phyloP scores from a whole-genome alignment of 345 rosid genomes.

The Zanthoxylum bungeanum region DNA sequence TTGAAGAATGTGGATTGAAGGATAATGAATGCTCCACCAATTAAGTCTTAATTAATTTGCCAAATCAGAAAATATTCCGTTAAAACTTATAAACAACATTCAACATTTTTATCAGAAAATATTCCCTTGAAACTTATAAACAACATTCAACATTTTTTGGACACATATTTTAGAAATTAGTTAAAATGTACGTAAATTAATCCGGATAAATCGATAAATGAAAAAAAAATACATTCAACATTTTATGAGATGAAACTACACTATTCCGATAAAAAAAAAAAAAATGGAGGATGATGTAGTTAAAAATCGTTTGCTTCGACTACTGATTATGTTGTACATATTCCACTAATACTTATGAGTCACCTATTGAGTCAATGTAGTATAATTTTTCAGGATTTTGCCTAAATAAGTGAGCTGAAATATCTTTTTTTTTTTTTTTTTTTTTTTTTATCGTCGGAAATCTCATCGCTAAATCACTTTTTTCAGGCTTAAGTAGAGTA shows the following conservation, averaged over 20 bases:
- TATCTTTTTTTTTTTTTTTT: too few species aligned
- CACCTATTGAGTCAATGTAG: background rate
- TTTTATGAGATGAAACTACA: too few species aligned
- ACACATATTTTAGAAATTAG: too few species aligned
- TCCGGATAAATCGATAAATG: too few species aligned
- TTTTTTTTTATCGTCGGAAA: too few species aligned
- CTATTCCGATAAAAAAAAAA: too few species aligned
- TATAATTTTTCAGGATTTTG: background rate
- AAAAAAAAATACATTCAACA: too few species aligned
- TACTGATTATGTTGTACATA: background rate
- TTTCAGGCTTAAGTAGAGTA: too few species aligned
- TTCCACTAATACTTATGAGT: background rate
- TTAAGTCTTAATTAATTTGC: background rate
- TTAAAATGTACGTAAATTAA: too few species aligned
- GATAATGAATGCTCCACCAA: background rate
- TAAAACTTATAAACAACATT: background rate
- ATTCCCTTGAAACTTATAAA: background rate
- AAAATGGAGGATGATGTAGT: background rate
- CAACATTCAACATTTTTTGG: background rate
- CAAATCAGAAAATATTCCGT: background rate
- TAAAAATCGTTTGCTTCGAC: background rate
- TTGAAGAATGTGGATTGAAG: background rate
- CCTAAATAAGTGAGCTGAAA: background rate
- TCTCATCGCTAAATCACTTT: too few species aligned
- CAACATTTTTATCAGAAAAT: background rate